Conservation (phyloP, 345 rosid species). For the Boechera retrofracta region DNA sequence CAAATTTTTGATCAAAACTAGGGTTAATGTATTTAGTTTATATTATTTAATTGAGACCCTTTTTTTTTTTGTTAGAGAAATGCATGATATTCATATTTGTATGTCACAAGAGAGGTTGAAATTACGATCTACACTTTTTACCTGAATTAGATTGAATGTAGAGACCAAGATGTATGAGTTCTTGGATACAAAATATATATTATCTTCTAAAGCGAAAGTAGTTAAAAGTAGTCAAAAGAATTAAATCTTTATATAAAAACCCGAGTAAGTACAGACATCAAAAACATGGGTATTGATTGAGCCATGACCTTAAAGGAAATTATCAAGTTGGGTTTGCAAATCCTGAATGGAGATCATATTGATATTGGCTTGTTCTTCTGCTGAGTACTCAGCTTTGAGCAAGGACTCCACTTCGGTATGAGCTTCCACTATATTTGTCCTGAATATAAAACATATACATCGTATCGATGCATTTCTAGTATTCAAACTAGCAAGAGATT, state of each 20-base stretch:
- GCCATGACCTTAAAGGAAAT: constrained; percentile 52
- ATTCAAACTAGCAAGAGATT: neutral
- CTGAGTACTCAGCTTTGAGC: constrained; percentile 72
- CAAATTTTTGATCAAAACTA: no score
- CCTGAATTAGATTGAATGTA: neutral
- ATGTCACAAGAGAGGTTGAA: no score
- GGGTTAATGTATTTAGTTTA: no score
- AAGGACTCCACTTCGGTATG: constrained; percentile 33
- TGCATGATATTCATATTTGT: neutral
- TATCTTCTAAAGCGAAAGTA: constrained; percentile 12
- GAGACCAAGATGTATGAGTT: constrained; percentile 15
- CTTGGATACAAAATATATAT: constrained; percentile 17
- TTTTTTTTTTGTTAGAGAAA: neutral
- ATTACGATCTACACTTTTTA: neutral
- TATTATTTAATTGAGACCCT: no score
- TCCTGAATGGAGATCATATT: constrained; percentile 68
- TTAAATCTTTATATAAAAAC: neutral
- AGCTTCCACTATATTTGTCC: no score
- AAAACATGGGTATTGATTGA: neutral
- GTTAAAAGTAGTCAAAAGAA: constrained; percentile 20
- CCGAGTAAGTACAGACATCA: neutral
- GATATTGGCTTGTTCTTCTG: constrained; percentile 70
- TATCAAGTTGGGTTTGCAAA: constrained; percentile 79
- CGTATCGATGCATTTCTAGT: no score
- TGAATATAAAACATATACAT: neutral